phyloP scores from a whole-genome alignment of 2,329 filamentous ascomycete species.

The Beauveria rudraprayagi region DNA sequence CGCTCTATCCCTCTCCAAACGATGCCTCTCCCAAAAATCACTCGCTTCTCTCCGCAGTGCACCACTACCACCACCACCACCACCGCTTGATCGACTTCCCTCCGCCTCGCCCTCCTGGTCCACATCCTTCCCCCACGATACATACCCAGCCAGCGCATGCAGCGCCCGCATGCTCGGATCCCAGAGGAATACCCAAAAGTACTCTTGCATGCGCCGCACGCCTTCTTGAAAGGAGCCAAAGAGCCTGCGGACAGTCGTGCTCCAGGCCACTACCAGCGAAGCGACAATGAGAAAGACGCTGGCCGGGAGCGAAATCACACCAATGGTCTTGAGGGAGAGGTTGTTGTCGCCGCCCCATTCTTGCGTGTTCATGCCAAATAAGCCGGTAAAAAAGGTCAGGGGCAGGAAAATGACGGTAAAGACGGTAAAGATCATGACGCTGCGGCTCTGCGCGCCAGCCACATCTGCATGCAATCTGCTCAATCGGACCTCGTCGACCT shows the following conservation, averaged over 20 bases:
- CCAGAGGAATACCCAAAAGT: conserved; percentile 19
- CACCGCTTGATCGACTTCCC: conserved; percentile 15
- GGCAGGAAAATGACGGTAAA: conserved; percentile 58
- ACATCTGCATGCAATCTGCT: conserved; percentile 55
- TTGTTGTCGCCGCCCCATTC: conserved; percentile 49
- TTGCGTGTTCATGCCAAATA: conserved; percentile 57
- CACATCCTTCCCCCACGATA: neutral
- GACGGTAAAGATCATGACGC: conserved; percentile 58
- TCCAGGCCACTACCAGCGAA: conserved; percentile 50
- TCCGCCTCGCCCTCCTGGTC: neutral
- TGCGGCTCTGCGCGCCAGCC: conserved; percentile 52
- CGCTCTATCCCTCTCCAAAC: conserved; percentile 30
- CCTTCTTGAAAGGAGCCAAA: conserved; percentile 18
- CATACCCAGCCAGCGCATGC: neutral
- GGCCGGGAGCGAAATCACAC: conserved; percentile 38
- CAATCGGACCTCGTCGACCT: conserved; percentile 57
- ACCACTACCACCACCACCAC: conserved; percentile 10
- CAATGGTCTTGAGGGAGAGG: conserved; percentile 36
- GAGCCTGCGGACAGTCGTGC: conserved; percentile 32
- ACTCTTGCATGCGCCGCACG: conserved; percentile 13
- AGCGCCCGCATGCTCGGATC: conserved; percentile 15
- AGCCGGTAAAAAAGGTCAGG: conserved; percentile 54
- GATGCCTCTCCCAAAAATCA: conserved; percentile 34
- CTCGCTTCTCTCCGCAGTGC: conserved; percentile 25
- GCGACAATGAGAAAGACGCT: conserved; percentile 40